These are phyloP conservation scores for Verticillium klebahnii DNA, from an alignment of 2,329 filamentous ascomycete species.

Conservation along the genomic window DNA sequence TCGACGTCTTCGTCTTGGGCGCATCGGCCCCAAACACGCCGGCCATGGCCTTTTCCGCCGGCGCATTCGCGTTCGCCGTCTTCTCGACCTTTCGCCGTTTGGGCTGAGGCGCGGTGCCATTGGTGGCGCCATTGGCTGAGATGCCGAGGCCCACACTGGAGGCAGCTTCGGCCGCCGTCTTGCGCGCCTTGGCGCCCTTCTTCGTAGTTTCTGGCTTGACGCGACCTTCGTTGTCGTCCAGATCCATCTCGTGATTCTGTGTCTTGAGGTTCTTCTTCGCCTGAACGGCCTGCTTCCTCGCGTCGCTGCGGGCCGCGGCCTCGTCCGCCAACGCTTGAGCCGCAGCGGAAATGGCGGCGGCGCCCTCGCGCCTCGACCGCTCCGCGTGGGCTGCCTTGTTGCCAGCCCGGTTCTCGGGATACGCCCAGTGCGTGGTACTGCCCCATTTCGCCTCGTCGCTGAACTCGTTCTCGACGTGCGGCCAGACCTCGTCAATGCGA, in stretches of 20 bases:
- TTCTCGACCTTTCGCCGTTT: slow-evolving; percentile 85
- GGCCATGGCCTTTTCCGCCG: slow-evolving; percentile 67
- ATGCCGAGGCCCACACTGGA: slow-evolving; percentile 59
- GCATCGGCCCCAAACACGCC: slow-evolving; percentile 44
- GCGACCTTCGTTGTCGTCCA: slow-evolving; percentile 61
- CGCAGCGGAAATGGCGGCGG: slow-evolving; percentile 71
- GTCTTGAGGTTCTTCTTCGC: slow-evolving; percentile 69
- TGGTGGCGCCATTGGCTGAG: slow-evolving; percentile 46
- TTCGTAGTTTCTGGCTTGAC: slow-evolving; percentile 49
- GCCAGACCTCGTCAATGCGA: slow-evolving; percentile 82
- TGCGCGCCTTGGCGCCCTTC: slow-evolving; percentile 59
- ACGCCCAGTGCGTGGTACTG: slow-evolving; percentile 91
- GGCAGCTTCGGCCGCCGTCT: slow-evolving; percentile 54
- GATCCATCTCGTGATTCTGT: slow-evolving; percentile 71
- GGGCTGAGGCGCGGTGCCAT: slow-evolving; percentile 49
- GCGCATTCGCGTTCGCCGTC: slow-evolving; percentile 39
- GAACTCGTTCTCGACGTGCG: slow-evolving; percentile 81
- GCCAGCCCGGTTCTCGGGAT: slow-evolving; percentile 73
- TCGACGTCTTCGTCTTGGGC: slow-evolving; percentile 56
- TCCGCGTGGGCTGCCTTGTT: slow-evolving; percentile 61
- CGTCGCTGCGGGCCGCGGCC: slow-evolving; percentile 77
- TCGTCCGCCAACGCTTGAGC: slow-evolving; percentile 77
- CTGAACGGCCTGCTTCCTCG: slow-evolving; percentile 74
- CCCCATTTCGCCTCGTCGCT: slow-evolving; percentile 93
- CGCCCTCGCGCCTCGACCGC: slow-evolving; percentile 72